phyloP scores from a whole-genome alignment of 305 asterid genomes.

The Plantago lanceolata region DNA sequence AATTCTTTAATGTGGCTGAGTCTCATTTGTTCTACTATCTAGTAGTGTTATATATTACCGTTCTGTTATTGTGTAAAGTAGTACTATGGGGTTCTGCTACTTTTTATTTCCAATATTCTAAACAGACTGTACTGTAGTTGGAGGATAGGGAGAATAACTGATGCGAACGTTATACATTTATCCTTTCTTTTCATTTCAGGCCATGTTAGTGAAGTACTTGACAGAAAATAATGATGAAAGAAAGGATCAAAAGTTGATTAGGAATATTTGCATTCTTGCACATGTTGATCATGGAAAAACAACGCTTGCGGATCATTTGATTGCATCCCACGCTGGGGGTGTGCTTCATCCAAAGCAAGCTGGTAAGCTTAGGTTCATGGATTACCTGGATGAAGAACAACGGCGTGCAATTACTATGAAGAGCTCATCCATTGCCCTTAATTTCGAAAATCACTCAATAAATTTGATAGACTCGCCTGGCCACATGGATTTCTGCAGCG shows the following conservation, averaged over 20 bases:
- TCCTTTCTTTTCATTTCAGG: not conserved
- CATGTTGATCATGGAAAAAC: conserved; percentile 99
- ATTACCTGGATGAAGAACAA: conserved; percentile 92
- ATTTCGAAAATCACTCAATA: conserved; percentile 45
- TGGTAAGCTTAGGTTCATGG: conserved; percentile 90
- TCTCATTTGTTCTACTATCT: not conserved
- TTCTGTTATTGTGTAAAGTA: not conserved
- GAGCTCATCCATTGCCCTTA: conserved; percentile 80
- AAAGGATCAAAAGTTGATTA: conserved; percentile 30
- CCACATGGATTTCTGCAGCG: conserved; percentile 96
- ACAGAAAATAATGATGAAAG: not conserved
- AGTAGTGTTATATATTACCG: not conserved
- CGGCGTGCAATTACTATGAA: conserved; percentile 96
- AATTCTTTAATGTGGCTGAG: too few relatives aligned
- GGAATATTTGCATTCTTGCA: conserved; percentile 92
- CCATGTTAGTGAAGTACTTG: not conserved
- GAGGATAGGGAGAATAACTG: not conserved
- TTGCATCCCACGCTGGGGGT: conserved; percentile 87
- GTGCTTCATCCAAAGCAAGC: conserved; percentile 97
- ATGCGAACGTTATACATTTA: not conserved
- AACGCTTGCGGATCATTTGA: conserved; percentile 85
- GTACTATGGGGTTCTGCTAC: not conserved
- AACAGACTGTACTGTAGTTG: not conserved
- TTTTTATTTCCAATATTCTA: too few relatives aligned
- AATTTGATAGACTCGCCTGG: conserved; percentile 95